A percentile compares a stretch with the other conserved stretches of the same genome.
Conservation (phyloP, 306 rosid genomes). For the Begonia masoniana region DNA sequence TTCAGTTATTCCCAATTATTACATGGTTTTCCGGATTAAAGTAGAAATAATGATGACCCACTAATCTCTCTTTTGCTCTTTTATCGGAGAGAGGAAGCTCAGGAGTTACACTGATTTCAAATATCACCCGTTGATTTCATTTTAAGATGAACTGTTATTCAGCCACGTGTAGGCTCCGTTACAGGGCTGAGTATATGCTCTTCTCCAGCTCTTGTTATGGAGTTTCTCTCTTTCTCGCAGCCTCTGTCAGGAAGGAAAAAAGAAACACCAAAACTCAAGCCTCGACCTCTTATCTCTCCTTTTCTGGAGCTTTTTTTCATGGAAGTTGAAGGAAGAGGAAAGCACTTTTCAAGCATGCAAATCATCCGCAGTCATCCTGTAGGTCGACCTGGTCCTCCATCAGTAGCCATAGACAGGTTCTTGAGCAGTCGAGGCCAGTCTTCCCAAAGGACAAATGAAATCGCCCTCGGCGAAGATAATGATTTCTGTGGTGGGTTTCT, state of each 20-base stretch:
- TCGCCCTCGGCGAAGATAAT: neutral
- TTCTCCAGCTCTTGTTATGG: conserved; percentile 9
- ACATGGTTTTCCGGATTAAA: neutral
- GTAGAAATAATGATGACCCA: conserved; percentile 6
- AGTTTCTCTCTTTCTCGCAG: neutral
- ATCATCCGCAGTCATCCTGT: neutral
- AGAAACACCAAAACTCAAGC: neutral
- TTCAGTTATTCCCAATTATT: neutral
- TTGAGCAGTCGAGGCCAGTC: conserved; percentile 23
- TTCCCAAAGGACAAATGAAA: conserved; percentile 8
- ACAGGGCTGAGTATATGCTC: conserved; percentile 34
- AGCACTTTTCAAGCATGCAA: neutral
- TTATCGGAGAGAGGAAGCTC: conserved; percentile 33
- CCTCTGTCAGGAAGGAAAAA: conserved; percentile 1
- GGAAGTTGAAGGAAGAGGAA: neutral
- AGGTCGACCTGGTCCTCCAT: conserved; percentile 28
- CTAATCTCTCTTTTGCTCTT: conserved; percentile 44
- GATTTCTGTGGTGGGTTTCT: neutral
- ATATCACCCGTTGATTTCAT: conserved; percentile 28
- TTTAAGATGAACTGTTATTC: conserved; percentile 22
- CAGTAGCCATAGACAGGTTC: conserved; percentile 63
- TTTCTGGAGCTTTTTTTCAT: neutral
- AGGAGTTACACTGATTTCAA: conserved; percentile 42
- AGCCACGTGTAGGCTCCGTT: conserved; percentile 23
- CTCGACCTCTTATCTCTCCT: neutral